phyloP scores from a whole-genome alignment of 1,284 basidiomycete genomes.

The Pyrrhoderma noxium region DNA sequence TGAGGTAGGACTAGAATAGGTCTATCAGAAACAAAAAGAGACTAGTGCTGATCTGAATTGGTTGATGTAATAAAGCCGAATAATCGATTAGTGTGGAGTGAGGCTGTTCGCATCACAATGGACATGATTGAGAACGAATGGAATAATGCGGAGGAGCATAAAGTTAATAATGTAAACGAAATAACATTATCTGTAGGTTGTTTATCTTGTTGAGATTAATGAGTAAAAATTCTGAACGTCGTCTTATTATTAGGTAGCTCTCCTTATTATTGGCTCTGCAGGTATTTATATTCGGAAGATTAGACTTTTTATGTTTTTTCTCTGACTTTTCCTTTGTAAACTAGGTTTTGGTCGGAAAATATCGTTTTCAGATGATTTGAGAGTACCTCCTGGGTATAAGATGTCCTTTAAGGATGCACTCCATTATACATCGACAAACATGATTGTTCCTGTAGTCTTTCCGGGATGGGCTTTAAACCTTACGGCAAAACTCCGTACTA shows the following conservation, averaged over 20 bases:
- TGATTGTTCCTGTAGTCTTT: slow-evolving; percentile 13
- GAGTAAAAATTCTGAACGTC: neutral
- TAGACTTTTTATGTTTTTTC: slow-evolving; percentile 29
- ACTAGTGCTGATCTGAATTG: slow-evolving; percentile 18
- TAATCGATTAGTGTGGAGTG: slow-evolving; percentile 38
- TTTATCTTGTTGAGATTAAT: slow-evolving; percentile 28
- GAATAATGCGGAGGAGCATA: slow-evolving; percentile 28
- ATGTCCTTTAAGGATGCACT: slow-evolving; percentile 24
- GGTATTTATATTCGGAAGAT: slow-evolving; percentile 24
- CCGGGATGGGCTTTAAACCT: slow-evolving; percentile 15
- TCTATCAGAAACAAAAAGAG: neutral
- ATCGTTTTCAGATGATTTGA: slow-evolving; percentile 15
- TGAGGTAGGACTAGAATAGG: slow-evolving; percentile 24
- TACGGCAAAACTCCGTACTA: slow-evolving; percentile 4
- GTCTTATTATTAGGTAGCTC: slow-evolving; percentile 7
- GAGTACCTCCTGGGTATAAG: slow-evolving; percentile 17
- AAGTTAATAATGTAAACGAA: slow-evolving; percentile 16
- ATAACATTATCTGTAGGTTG: slow-evolving; percentile 28
- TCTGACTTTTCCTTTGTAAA: slow-evolving; percentile 24
- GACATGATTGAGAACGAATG: slow-evolving; percentile 35
- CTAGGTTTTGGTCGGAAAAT: slow-evolving; percentile 34
- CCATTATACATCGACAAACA: slow-evolving; percentile 20
- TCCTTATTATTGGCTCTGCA: slow-evolving; percentile 34
- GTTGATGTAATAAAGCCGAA: slow-evolving; percentile 27
- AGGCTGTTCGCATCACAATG: slow-evolving; percentile 33